These are phyloP conservation scores for Mycotypha africana DNA, from an alignment of 371 early-diverging fungal species.

Conservation along the genomic window DNA sequence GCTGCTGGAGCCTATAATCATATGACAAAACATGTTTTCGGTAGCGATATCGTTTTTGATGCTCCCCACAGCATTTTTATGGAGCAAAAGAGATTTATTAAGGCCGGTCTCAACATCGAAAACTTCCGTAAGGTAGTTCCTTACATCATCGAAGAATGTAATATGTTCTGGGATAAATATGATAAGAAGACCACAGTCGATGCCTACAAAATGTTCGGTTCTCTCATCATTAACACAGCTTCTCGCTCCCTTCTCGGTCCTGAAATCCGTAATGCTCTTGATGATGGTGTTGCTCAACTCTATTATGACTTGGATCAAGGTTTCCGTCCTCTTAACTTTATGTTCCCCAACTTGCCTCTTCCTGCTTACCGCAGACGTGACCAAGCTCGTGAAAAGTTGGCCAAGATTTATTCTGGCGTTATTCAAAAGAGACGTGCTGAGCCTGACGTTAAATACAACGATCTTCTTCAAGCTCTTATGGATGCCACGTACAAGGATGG, in stretches of 20 bases:
- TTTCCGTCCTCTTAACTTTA: slow-evolving; percentile 92
- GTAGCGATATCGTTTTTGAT: slow-evolving; percentile 93
- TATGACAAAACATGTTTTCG: slow-evolving; percentile 96
- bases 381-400: slow-evolving; percentile 78
- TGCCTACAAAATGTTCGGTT: slow-evolving; percentile 77
- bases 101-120: slow-evolving; percentile 82
- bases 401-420: slow-evolving; percentile 70
- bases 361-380: slow-evolving; percentile 71
- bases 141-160: slow-evolving; percentile 78
- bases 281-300: slow-evolving; percentile 70
- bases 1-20: slow-evolving; percentile 93
- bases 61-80: slow-evolving; percentile 86
- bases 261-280: slow-evolving; percentile 82
- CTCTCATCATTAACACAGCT: slow-evolving; percentile 92
- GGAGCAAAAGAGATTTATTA: slow-evolving; percentile 97
- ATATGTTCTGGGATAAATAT: slow-evolving; percentile 58
- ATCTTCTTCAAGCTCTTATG: slow-evolving; percentile 84
- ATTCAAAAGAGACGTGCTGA: slow-evolving; percentile 69
- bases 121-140: slow-evolving; percentile 85
- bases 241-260: slow-evolving; percentile 90
- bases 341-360: slow-evolving; percentile 45
- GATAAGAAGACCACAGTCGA: slow-evolving; percentile 37
- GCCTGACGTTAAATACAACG: slow-evolving; percentile 28
- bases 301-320: slow-evolving; percentile 95
- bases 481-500: slow-evolving; percentile 88